These are phyloP conservation scores for Flueggea neowawraea DNA, from an alignment of 441 rosid genomes.

Conservation along the genomic window DNA sequence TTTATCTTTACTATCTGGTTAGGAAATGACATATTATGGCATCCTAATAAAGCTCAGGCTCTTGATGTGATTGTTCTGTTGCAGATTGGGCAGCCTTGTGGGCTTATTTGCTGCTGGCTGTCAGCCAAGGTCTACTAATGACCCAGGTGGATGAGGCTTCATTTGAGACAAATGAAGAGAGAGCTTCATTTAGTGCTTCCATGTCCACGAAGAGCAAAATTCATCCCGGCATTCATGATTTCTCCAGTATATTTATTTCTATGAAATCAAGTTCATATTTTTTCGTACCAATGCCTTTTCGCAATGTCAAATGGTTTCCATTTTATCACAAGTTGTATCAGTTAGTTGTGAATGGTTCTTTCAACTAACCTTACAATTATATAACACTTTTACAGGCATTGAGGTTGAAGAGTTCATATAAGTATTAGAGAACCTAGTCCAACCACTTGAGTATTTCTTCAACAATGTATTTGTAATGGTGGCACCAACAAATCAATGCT, in stretches of 20 bases:
- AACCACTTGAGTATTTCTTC: constrained; percentile 90
- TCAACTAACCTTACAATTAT: no score
- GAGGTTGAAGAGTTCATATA: constrained; percentile 76
- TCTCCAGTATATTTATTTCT: no score
- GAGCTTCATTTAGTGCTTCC: constrained; percentile 61
- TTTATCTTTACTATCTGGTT: no score
- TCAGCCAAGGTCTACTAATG: constrained; percentile 93
- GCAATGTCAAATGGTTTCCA: no score
- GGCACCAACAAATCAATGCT: constrained; percentile 31
- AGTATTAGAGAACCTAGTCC: constrained; percentile 56
- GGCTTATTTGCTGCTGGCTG: constrained; percentile 98
- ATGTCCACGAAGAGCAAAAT: constrained; percentile 51
- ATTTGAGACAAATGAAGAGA: constrained; percentile 78
- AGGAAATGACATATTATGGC: no score
- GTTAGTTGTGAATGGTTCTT: no score
- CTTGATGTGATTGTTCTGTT: no score
- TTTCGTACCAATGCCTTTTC: no score
- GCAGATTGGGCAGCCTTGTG: constrained; percentile 94
- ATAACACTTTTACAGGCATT: no score
- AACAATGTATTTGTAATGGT: constrained; percentile 94
- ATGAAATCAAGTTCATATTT: no score
- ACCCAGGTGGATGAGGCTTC: constrained; percentile 91
- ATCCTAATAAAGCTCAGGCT: no score
- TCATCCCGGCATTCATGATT: constrained; percentile 62
- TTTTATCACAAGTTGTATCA: no score